phyloP scores from a whole-genome alignment of 768 basidiomycete species.

The Kwoniella dendrophila region DNA sequence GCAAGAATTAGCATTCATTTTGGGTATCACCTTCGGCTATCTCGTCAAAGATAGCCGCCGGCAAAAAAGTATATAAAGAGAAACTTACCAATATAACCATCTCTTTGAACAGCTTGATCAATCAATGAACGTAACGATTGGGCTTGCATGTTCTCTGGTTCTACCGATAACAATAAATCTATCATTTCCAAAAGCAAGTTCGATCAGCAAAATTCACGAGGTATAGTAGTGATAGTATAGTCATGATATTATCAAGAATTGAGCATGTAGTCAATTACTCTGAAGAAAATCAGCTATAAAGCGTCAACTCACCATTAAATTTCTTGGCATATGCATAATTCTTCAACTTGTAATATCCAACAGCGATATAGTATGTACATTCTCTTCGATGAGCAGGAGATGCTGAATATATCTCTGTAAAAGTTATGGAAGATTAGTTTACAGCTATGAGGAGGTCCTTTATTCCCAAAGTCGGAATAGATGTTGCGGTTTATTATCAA shows the following conservation, averaged over 20 bases:
- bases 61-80: neutral
- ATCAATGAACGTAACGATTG: slow-evolving; percentile 82
- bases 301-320: slow-evolving; percentile 90
- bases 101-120: slow-evolving; percentile 79
- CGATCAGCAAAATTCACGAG: too few species aligned
- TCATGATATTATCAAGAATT: too few species aligned
- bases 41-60: neutral
- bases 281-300: neutral
- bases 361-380: slow-evolving; percentile 92
- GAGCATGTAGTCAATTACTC: too few species aligned
- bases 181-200: slow-evolving; percentile 6
- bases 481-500: too few species aligned
- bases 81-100: slow-evolving; percentile 78
- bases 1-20: neutral
- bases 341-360: slow-evolving; percentile 95
- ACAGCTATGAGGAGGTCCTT: neutral
- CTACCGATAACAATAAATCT: slow-evolving; percentile 86
- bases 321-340: slow-evolving; percentile 89
- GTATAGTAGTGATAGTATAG: too few species aligned
- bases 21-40: neutral
- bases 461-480: too few species aligned
- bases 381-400: slow-evolving; percentile 86
- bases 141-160: slow-evolving; percentile 90
- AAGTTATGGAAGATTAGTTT: neutral
- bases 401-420: slow-evolving; percentile 81